A percentile compares a stretch with the other conserved stretches of the same genome.
These are phyloP conservation scores for Trametopsis cervina DNA, from an alignment of 768 basidiomycete species.

Conservation along the genomic window DNA sequence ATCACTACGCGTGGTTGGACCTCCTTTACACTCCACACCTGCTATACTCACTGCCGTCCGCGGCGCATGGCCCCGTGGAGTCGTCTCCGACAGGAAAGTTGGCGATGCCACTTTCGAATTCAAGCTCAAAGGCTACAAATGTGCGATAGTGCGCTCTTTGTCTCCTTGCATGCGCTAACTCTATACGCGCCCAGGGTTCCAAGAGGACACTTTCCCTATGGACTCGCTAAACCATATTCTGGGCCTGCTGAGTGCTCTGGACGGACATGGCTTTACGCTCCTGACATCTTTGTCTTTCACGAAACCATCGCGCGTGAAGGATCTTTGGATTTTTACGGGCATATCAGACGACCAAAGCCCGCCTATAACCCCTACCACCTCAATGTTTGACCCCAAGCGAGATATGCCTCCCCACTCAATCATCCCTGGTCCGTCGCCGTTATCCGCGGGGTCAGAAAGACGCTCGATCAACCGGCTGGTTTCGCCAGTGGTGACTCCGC, in stretches of 20 bases:
- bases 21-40: slow-evolving; percentile 71
- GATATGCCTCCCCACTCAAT: slow-evolving; percentile 6
- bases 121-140: slow-evolving; percentile 76
- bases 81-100: slow-evolving; percentile 71
- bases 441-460: slow-evolving; percentile 2
- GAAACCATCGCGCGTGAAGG: slow-evolving; percentile 66
- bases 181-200: slow-evolving; percentile 49
- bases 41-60: slow-evolving; percentile 78
- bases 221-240: slow-evolving; percentile 72
- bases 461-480: neutral
- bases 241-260: slow-evolving; percentile 56
- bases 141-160: slow-evolving; percentile 32
- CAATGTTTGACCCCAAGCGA: slow-evolving; percentile 28
- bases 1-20: slow-evolving; percentile 63
- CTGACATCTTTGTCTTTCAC: slow-evolving; percentile 65
- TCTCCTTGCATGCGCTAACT: slow-evolving; percentile 15
- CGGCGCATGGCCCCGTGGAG: slow-evolving; percentile 73
- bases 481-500: neutral
- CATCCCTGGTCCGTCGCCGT: slow-evolving; percentile 4
- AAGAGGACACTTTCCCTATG: slow-evolving; percentile 67
- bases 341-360: slow-evolving; percentile 28
- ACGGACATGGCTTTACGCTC: slow-evolving; percentile 60
- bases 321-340: slow-evolving; percentile 73
- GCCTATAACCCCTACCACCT: slow-evolving; percentile 27
- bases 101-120: slow-evolving; percentile 70